Evolutionary conservation across 2,329 filamentous ascomycete genomes (phyloP).

Genomic region (Neonectria punicea): DNA sequence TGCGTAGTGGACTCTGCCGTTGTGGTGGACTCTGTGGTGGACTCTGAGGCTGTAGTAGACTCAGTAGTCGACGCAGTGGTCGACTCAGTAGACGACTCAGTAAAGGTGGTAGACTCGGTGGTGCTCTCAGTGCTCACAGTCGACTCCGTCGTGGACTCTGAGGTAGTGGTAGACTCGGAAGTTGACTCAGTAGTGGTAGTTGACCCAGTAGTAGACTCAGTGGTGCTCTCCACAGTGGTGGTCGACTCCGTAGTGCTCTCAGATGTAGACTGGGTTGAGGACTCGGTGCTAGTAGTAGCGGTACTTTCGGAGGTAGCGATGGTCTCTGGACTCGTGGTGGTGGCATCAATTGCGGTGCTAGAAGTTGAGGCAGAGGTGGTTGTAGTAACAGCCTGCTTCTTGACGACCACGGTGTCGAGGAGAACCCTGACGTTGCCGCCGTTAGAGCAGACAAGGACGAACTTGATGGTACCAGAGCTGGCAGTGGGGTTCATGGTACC

Average conservation of each 20-base stretch:
- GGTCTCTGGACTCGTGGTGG: neutral
- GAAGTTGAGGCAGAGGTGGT: neutral
- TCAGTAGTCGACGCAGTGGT: neutral
- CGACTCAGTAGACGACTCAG: neutral
- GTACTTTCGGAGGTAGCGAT: neutral
- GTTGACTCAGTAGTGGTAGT: no score
- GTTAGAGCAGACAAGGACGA: neutral
- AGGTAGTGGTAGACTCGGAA: no score
- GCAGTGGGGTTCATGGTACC: slow-evolving; percentile 6
- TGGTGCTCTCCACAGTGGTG: no score
- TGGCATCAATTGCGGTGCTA: neutral
- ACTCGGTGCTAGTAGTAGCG: no score
- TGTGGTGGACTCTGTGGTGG: neutral
- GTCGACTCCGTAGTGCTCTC: no score
- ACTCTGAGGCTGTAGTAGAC: neutral
- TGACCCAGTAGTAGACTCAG: no score
- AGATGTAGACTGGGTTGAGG: no score
- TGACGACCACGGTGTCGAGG: neutral
- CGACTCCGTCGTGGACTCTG: no score
- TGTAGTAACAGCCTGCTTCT: neutral
- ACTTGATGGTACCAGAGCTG: neutral
- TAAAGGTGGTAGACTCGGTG: neutral
- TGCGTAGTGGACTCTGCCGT: neutral
- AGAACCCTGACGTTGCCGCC: neutral
- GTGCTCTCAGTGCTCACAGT: neutral